Percentiles rank a stretch among this genome's conserved stretches.
phyloP scores from a whole-genome alignment of 495 filamentous ascomycete species.

The Daldinia caldariorum region DNA sequence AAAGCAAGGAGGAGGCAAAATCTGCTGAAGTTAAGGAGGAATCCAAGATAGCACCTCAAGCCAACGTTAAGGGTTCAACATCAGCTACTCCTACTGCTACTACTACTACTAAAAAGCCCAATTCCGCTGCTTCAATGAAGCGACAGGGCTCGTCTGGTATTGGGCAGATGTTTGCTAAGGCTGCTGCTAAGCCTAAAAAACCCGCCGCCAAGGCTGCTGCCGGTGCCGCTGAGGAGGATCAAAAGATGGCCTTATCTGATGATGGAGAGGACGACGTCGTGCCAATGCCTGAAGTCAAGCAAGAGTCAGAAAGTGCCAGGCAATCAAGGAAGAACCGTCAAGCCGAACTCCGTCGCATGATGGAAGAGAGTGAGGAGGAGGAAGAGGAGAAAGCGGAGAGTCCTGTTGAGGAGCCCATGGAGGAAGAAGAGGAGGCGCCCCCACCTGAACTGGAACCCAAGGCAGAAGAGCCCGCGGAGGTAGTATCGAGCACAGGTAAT shows the following conservation, averaged over 20 bases:
- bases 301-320: conserved; percentile 50
- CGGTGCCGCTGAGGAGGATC: conserved; percentile 61
- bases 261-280: conserved; percentile 75
- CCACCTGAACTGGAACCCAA: conserved; percentile 53
- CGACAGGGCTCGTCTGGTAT: conserved; percentile 67
- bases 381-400: conserved; percentile 42
- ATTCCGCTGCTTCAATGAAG: conserved; percentile 61
- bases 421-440: conserved; percentile 50
- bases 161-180: conserved; percentile 86
- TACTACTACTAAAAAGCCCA: conserved; percentile 52
- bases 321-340: conserved; percentile 75
- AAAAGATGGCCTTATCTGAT: conserved; percentile 71
- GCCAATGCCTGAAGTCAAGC: conserved; percentile 53
- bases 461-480: conserved; percentile 61
- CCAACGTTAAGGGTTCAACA: conserved; percentile 42
- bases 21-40: conserved; percentile 50
- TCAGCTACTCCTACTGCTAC: conserved; percentile 44
- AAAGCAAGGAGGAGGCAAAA: conserved; percentile 39
- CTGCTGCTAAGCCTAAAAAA: conserved; percentile 71
- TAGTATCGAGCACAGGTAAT: conserved; percentile 63
- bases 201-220: conserved; percentile 52
- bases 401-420: conserved; percentile 43
- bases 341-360: conserved; percentile 80
- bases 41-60: conserved; percentile 40
- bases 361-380: conserved; percentile 80